Percentiles rank a stretch among this genome's conserved stretches.
Conservation (phyloP, 2,329 filamentous ascomycete genomes). For the Pseudocercospora macadamiae region DNA sequence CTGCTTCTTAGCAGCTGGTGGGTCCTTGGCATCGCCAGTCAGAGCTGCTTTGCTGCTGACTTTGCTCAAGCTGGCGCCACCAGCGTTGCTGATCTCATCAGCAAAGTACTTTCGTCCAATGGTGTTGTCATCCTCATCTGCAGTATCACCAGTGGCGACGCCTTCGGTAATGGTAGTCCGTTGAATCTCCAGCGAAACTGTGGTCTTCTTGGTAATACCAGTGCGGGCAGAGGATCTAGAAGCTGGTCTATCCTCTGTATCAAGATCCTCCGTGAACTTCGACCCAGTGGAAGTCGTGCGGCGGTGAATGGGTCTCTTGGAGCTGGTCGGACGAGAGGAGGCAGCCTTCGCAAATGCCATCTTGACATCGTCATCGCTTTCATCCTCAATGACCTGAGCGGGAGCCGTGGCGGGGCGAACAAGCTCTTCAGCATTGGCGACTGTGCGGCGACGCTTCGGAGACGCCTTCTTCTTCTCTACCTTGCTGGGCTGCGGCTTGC, state of each 20-base stretch:
- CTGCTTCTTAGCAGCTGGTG: constrained; percentile 7
- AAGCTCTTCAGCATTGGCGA: constrained; percentile 9
- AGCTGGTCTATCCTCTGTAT: constrained; percentile 16
- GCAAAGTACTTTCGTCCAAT: constrained; percentile 7
- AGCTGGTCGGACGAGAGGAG: constrained; percentile 6
- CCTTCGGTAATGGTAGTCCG: constrained; percentile 17
- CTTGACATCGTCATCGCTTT: constrained; percentile 19
- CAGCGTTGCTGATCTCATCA: constrained; percentile 10
- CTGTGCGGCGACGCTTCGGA: constrained; percentile 17
- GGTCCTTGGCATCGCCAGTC: background rate
- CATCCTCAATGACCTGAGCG: constrained; percentile 13
- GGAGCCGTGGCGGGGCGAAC: background rate
- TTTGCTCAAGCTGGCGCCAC: constrained; percentile 14
- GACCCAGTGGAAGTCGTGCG: constrained; percentile 26
- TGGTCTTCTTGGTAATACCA: constrained; percentile 22
- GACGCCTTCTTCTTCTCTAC: constrained; percentile 20
- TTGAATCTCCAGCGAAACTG: constrained; percentile 19
- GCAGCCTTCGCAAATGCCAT: constrained; percentile 13
- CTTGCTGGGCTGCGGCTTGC: constrained; percentile 7
- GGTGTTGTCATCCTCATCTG: constrained; percentile 14
- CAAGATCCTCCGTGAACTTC: constrained; percentile 26
- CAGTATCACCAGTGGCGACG: constrained; percentile 1
- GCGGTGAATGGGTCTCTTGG: constrained; percentile 10
- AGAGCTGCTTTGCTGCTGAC: constrained; percentile 2
- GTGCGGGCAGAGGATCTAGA: constrained; percentile 17